These are phyloP conservation scores for Zelonia costaricensis DNA, from an alignment of 208 protist genomes.

Conservation along the genomic window DNA sequence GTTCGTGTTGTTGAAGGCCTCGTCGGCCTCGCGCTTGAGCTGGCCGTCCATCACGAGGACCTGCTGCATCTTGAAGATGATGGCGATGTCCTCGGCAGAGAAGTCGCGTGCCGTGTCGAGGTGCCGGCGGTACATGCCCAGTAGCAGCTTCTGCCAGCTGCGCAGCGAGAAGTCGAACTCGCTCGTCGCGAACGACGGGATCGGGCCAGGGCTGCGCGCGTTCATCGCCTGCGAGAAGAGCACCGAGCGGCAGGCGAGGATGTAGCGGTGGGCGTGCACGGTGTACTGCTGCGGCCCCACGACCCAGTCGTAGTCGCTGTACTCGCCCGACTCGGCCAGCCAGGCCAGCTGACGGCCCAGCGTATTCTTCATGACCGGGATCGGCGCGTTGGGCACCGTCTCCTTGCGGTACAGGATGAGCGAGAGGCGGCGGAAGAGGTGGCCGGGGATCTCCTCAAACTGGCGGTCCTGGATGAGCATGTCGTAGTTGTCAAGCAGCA, in stretches of 20 bases:
- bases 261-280: slow-evolving; percentile 76
- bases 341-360: slow-evolving; percentile 79
- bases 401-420: slow-evolving; percentile 78
- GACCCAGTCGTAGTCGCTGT: slow-evolving; percentile 82
- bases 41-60: slow-evolving; percentile 85
- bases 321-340: slow-evolving; percentile 83
- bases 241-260: slow-evolving; percentile 84
- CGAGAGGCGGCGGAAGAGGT: slow-evolving; percentile 88
- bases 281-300: slow-evolving; percentile 73
- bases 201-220: slow-evolving; percentile 35
- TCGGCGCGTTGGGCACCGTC: slow-evolving; percentile 57
- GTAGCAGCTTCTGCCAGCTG: slow-evolving; percentile 80
- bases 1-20: slow-evolving; percentile 69
- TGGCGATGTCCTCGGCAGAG: slow-evolving; percentile 81
- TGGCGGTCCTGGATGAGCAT: slow-evolving; percentile 80
- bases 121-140: slow-evolving; percentile 77
- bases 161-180: slow-evolving; percentile 89
- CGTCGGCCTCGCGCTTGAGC: slow-evolving; percentile 81
- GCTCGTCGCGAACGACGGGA: slow-evolving; percentile 49
- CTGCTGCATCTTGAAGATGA: slow-evolving; percentile 84
- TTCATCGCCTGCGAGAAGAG: slow-evolving; percentile 77
- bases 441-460: slow-evolving; percentile 90
- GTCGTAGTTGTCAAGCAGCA: slow-evolving; percentile 87
- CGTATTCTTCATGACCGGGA: slow-evolving; percentile 71
- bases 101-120: slow-evolving; percentile 69